Conservation (phyloP, 257 asterid genomes). For the Craterostigma plantagineum region DNA sequence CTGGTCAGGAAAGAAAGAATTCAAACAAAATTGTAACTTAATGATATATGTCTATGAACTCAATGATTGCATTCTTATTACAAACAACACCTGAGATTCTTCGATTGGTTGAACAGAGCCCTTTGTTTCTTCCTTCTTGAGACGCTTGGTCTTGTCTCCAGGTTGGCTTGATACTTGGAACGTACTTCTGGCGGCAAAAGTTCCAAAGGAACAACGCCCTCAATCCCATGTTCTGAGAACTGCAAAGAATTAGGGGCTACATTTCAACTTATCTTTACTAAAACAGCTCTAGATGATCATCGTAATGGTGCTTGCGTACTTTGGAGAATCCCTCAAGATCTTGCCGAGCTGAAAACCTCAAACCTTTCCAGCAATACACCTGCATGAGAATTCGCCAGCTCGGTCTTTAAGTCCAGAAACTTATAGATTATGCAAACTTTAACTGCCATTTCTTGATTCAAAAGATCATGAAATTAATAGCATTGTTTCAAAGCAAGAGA, state of each 20-base stretch:
- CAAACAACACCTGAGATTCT: constrained; percentile 48
- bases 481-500: too few species aligned
- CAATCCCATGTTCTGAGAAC: constrained; percentile 94
- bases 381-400: constrained; percentile 16
- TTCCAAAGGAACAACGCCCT: constrained; percentile 91
- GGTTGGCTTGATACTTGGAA: constrained; percentile 77
- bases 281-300: too few species aligned
- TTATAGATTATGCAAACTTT: neutral
- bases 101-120: constrained; percentile 44
- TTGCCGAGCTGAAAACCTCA: constrained; percentile 92
- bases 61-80: too few species aligned
- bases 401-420: neutral
- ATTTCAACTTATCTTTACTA: too few species aligned
- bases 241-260: constrained; percentile 14
- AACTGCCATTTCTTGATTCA: neutral
- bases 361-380: constrained; percentile 99
- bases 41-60: too few species aligned
- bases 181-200: constrained; percentile 58
- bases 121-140: constrained; percentile 73
- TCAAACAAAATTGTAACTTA: too few species aligned
- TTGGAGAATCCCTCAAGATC: constrained; percentile 94
- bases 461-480: constrained; percentile 10
- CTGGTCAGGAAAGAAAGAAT: constrained; percentile 11
- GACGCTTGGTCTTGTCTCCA: constrained; percentile 62
- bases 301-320: too few species aligned